phyloP scores from a whole-genome alignment of 176 grass and related monocot species.

The Eleusine coracana region DNA sequence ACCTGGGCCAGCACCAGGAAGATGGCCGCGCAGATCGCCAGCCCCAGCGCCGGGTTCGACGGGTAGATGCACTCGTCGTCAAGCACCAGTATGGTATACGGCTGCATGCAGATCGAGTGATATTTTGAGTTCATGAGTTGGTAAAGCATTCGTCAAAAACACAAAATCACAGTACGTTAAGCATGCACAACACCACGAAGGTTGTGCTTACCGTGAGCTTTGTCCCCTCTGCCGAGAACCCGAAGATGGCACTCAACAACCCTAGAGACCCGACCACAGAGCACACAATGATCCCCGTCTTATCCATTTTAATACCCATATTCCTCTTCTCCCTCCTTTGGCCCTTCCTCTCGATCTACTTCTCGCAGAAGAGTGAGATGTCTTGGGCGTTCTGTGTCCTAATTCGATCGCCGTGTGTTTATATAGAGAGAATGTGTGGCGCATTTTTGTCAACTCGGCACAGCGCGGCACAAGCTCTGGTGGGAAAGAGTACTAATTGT shows the following conservation, averaged over 20 bases:
- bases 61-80: conserved; percentile 22
- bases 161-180: too few relatives aligned
- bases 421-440: too few relatives aligned
- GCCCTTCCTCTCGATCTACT: background rate
- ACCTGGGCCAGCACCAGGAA: conserved; percentile 41
- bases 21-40: conserved; percentile 32
- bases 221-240: conserved; percentile 44
- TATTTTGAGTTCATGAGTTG: background rate
- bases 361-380: too few relatives aligned
- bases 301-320: background rate
- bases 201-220: conserved; percentile 38
- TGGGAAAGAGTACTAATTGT: background rate
- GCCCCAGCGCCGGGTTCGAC: background rate
- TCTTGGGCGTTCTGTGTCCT: too few relatives aligned
- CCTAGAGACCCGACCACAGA: conserved; percentile 10
- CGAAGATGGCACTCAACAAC: conserved; percentile 11
- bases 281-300: background rate
- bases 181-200: too few relatives aligned
- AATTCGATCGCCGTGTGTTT: too few relatives aligned
- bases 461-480: too few relatives aligned
- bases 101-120: background rate
- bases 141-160: too few relatives aligned
- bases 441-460: too few relatives aligned
- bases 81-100: background rate
- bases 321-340: background rate